These are phyloP conservation scores for Pseudonitzschia delicatissima DNA, from an alignment of 108 stramenopile genomes.

Conservation along the genomic window DNA sequence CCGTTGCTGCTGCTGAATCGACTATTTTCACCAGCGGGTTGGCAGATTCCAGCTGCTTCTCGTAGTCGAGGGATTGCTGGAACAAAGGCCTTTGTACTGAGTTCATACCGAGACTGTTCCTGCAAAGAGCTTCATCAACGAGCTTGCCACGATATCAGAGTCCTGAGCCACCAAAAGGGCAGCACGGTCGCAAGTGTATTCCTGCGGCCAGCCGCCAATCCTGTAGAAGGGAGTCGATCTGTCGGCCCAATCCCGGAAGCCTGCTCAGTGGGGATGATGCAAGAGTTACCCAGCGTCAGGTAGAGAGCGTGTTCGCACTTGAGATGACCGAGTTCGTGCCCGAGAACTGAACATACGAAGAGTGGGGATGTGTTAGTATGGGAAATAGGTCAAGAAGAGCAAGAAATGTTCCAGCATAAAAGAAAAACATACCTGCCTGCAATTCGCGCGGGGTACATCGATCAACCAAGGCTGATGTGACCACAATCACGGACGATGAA, in stretches of 20 bases:
- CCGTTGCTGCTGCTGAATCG: conserved; percentile 32
- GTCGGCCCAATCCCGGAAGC: conserved; percentile 35
- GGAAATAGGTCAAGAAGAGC: too few species aligned
- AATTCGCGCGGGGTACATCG: conserved; percentile 52
- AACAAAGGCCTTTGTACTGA: conserved; percentile 53
- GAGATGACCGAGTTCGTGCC: conserved; percentile 76
- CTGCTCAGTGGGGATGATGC: conserved; percentile 38
- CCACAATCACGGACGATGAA: conserved; percentile 45
- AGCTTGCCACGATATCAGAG: conserved; percentile 50
- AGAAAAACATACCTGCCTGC: too few species aligned
- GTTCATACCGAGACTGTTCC: conserved; percentile 39
- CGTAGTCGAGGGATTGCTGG: conserved; percentile 59
- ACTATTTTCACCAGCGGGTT: conserved; percentile 37
- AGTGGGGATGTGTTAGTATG: too few species aligned
- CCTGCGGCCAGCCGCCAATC: conserved; percentile 72
- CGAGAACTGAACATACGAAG: too few species aligned
- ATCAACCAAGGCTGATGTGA: conserved; percentile 59
- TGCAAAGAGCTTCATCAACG: conserved; percentile 67
- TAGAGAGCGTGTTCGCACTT: conserved; percentile 81
- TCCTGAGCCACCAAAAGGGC: conserved; percentile 71
- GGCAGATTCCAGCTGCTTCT: conserved; percentile 35
- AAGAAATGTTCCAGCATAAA: too few species aligned
- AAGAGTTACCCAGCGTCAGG: conserved; percentile 57
- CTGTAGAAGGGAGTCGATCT: conserved; percentile 35
- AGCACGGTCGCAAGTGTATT: conserved; percentile 77